phyloP scores from a whole-genome alignment of 345 rosid genomes.

The Chamaenerion angustifolium region DNA sequence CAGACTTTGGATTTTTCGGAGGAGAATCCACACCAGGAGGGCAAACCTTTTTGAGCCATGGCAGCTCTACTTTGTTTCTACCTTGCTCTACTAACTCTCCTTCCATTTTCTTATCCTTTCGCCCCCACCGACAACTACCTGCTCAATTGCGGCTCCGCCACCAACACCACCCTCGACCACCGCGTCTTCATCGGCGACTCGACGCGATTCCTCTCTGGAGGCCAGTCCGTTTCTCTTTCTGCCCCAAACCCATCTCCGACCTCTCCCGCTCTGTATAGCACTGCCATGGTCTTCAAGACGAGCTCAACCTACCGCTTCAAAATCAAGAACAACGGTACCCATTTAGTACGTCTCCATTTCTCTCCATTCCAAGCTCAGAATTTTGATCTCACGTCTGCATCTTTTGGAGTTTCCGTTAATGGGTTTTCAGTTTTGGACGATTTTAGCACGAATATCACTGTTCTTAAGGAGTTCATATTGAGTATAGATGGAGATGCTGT shows the following conservation, averaged over 20 bases:
- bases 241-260: slow-evolving; percentile 39
- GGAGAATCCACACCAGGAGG: too few species aligned
- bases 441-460: slow-evolving; percentile 23
- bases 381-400: slow-evolving; percentile 36
- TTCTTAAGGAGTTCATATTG: slow-evolving; percentile 45
- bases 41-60: background rate
- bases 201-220: slow-evolving; percentile 22
- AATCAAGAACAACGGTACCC: slow-evolving; percentile 36
- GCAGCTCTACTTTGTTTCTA: slow-evolving; percentile 13
- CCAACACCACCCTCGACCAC: slow-evolving; percentile 33
- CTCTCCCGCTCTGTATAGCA: slow-evolving; percentile 39
- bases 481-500: slow-evolving; percentile 23
- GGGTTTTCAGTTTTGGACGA: slow-evolving; percentile 31
- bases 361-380: slow-evolving; percentile 47
- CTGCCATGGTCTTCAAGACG: slow-evolving; percentile 51
- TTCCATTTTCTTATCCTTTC: slow-evolving; percentile 24
- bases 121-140: slow-evolving; percentile 69
- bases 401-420: slow-evolving; percentile 40
- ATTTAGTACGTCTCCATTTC: slow-evolving; percentile 90
- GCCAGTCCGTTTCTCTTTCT: slow-evolving; percentile 30
- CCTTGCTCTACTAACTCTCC: slow-evolving; percentile 15
- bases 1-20: too few species aligned
- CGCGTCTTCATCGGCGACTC: slow-evolving; percentile 66
- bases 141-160: slow-evolving; percentile 54
- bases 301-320: slow-evolving; percentile 32